Percentiles rank a stretch among this genome's conserved stretches.
phyloP scores from a whole-genome alignment of 1,284 basidiomycete species.

The Moesziomyces antarcticus region DNA sequence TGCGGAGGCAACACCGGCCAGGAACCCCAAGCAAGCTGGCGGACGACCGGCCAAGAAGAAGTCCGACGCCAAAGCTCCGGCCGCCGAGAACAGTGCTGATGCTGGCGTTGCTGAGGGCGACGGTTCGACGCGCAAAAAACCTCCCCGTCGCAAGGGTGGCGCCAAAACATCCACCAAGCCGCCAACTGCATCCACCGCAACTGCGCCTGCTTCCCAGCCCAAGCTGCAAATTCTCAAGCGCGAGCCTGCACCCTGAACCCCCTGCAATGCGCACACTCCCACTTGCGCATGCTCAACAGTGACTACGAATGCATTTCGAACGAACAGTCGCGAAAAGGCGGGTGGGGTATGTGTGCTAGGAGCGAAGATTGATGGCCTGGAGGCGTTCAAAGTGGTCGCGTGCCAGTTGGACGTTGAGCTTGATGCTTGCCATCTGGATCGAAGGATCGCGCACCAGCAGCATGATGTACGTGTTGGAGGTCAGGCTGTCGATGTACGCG shows the following conservation, averaged over 20 bases:
- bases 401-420: constrained; percentile 83
- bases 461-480: constrained; percentile 91
- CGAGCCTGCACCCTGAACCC: not conserved
- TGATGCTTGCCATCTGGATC: constrained; percentile 84
- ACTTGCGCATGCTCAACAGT: not conserved
- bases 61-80: not conserved
- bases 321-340: too few species aligned
- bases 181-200: not conserved
- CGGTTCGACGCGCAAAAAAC: not conserved
- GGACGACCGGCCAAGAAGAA: constrained; percentile 5
- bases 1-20: not conserved
- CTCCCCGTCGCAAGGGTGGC: constrained; percentile 1
- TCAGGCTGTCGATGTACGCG: constrained; percentile 93
- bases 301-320: not conserved
- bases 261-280: not conserved
- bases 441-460: constrained; percentile 86
- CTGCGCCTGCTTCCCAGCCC: not conserved
- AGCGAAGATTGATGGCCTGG: constrained; percentile 45
- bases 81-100: not conserved
- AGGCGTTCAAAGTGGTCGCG: constrained; percentile 78
- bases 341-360: constrained; percentile 15
- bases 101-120: constrained; percentile 1
- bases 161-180: constrained; percentile 2
- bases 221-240: constrained; percentile 39
- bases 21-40: not conserved